A percentile compares a stretch with the other conserved stretches of the same genome.
Evolutionary conservation across 345 rosid species (phyloP).

Genomic region (Populus nigra): DNA sequence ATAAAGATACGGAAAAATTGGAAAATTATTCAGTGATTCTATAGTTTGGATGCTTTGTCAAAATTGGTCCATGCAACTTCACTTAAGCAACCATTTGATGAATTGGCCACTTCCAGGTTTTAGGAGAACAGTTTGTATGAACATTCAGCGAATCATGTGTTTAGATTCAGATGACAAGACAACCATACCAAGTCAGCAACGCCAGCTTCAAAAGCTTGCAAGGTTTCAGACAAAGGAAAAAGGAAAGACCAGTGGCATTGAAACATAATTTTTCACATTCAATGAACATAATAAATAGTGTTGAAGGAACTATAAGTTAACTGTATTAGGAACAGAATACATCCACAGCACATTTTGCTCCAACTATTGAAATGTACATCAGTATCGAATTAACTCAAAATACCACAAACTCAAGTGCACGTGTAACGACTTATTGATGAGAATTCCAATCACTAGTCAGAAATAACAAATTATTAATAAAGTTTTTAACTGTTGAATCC

Average conservation of each 20-base stretch:
- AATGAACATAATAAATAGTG: not conserved
- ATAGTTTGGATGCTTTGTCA: not conserved
- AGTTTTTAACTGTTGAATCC: not conserved
- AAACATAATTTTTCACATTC: no score
- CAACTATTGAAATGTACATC: not conserved
- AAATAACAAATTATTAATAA: not conserved
- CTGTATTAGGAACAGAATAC: not conserved
- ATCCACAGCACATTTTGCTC: not conserved
- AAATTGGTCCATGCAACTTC: not conserved
- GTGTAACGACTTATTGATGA: not conserved
- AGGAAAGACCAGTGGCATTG: not conserved
- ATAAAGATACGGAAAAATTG: not conserved
- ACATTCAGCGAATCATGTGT: not conserved
- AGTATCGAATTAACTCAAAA: not conserved
- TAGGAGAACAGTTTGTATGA: not conserved
- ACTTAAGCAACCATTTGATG: not conserved
- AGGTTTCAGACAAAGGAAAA: not conserved
- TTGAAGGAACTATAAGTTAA: not conserved
- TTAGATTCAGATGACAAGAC: not conserved
- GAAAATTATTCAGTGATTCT: not conserved
- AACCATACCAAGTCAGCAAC: not conserved
- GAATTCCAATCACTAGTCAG: not conserved
- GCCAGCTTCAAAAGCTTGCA: not conserved
- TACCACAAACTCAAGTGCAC: not conserved
- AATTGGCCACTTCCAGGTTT: not conserved